Percentiles rank a stretch among this genome's conserved stretches.
phyloP scores from a whole-genome alignment of 306 rosid genomes.

The Pyrus communis region DNA sequence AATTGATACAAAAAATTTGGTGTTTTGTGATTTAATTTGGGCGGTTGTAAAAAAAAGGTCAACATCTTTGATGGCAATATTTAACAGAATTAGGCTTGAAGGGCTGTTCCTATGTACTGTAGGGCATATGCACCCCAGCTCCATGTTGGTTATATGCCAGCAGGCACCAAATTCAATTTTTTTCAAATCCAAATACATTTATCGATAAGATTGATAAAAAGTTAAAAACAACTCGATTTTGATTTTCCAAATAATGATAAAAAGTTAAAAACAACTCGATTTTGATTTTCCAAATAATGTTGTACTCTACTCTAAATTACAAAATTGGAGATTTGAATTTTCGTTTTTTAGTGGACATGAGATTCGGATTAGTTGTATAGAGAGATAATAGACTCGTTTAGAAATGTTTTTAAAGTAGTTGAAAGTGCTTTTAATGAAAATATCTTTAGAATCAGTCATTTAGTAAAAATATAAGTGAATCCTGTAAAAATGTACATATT shows the following conservation, averaged over 20 bases:
- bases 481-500: no score
- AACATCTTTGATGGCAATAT: conserved; percentile 27
- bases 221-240: background rate
- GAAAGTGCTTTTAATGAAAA: no score
- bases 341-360: no score
- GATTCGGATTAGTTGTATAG: background rate
- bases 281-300: no score
- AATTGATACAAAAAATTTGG: background rate
- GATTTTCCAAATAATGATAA: background rate
- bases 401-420: no score
- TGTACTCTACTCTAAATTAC: no score
- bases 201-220: background rate
- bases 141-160: conserved; percentile 9
- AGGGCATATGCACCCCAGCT: background rate
- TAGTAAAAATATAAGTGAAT: no score
- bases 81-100: background rate
- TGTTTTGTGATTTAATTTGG: background rate
- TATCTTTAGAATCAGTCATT: no score
- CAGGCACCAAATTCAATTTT: background rate
- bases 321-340: no score
- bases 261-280: background rate
- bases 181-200: background rate
- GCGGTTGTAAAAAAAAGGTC: conserved; percentile 24
- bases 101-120: conserved; percentile 7
- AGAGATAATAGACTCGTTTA: no score